Evolutionary conservation across 2,329 filamentous ascomycete species (phyloP), one percentile per base, ranked within the genome.

Genomic region (Penicillium sp.): DNA sequence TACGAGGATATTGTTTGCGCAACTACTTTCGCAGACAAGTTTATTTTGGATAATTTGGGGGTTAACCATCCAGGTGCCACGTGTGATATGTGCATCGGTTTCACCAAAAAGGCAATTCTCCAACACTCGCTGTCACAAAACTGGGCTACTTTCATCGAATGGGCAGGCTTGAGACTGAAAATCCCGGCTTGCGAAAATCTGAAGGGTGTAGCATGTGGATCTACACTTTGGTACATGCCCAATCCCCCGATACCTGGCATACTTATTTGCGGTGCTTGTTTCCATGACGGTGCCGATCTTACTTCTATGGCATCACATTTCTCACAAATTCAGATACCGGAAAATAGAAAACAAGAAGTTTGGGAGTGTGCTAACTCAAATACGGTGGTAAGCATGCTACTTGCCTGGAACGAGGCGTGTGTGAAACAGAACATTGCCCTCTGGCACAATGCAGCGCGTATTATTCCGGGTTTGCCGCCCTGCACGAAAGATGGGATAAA

Each of bases 191-290:
- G 55, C 48, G 42, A 48, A 8, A n/a, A 23, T 16, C 18, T 57
- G 3, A 23, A 23, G 9, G 42, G 42, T 23, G 24, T 14, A 23
- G 16, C 42, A 1, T 57, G 55, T 16, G 52, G 48, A 0, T 52
- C 55, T 3, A 57, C 55, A 20, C 48, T 47, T 40, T 57, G 55
- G 55, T 57, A 57, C 49, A 57, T 52, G 55, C 55, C 55, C 18
- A 50, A 52, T n/a, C 55, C 55, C 7, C 55, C 55, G 14, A 42
- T 57, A 3, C 24, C 42, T 16, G 33, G 33, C 5, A 14, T 52
- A 16, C 11, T 57, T 9, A 23, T 57, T 12, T 57, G 55, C 11
- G 55, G 55, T 33, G 55, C 48, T 7, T 57, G 55, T 48, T 57
- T 42, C 43, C 55, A 57, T 38, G 55, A 57, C 24, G 43, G 55